Conservation (phyloP, 805 yeast genomes). For the Limtongozyma cylindracea region DNA sequence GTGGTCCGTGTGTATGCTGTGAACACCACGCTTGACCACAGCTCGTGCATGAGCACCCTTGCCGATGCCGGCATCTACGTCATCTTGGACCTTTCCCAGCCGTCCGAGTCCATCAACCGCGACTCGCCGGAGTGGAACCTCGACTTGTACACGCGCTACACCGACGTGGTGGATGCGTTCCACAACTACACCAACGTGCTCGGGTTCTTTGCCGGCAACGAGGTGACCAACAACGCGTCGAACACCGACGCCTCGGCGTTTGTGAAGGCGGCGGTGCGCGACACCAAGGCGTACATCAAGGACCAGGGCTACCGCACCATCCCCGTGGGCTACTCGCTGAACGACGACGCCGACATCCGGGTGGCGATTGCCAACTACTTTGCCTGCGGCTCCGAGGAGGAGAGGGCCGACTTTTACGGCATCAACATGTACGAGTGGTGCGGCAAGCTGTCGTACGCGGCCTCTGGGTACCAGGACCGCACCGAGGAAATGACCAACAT, state of each 20-base stretch:
- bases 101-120: constrained; percentile 54
- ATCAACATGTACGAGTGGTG: constrained; percentile 83
- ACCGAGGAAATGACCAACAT: constrained; percentile 50
- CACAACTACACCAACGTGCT: constrained; percentile 55
- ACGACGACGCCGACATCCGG: constrained; percentile 70
- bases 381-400: constrained; percentile 47
- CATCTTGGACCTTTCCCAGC: constrained; percentile 65
- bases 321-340: constrained; percentile 93
- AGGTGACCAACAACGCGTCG: constrained; percentile 64
- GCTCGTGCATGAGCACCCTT: constrained; percentile 33
- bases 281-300: constrained; percentile 50
- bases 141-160: constrained; percentile 50
- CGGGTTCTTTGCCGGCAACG: constrained; percentile 96
- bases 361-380: constrained; percentile 62
- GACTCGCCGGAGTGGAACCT: constrained; percentile 58
- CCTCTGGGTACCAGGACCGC: constrained; percentile 46
- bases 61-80: constrained; percentile 79
- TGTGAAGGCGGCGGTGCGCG: constrained; percentile 92
- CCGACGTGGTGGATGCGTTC: constrained; percentile 59
- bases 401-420: constrained; percentile 59
- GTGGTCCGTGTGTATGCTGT: constrained; percentile 72
- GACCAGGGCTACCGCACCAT: constrained; percentile 23
- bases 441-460: constrained; percentile 28
- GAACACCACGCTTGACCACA: constrained; percentile 47
- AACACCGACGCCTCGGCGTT: constrained; percentile 83